These are phyloP conservation scores for Aspergillus sp. DNA, from an alignment of 2,329 filamentous ascomycete species.

Conservation along the genomic window DNA sequence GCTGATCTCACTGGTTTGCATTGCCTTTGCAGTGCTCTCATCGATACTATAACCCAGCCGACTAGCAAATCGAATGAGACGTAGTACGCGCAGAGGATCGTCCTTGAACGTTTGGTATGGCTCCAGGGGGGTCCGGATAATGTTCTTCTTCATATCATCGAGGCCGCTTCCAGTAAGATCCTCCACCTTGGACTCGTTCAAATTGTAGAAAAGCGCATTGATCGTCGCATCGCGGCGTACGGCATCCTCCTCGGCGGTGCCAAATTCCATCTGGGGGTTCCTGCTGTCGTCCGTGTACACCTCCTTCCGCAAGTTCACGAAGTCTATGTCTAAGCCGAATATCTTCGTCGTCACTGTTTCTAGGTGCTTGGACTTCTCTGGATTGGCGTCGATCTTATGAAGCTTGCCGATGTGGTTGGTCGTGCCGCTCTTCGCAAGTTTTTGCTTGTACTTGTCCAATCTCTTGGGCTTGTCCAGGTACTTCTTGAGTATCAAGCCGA, in stretches of 20 bases:
- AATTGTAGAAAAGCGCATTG: slow-evolving; percentile 94
- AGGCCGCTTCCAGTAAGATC: slow-evolving; percentile 78
- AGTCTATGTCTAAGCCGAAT: slow-evolving; percentile 83
- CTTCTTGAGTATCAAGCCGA: slow-evolving; percentile 44
- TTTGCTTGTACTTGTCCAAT: slow-evolving; percentile 45
- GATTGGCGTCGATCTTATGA: slow-evolving; percentile 87
- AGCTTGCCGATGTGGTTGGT: slow-evolving; percentile 69
- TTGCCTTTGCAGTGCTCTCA: slow-evolving; percentile 64
- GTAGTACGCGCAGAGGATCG: slow-evolving; percentile 82
- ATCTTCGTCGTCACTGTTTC: slow-evolving; percentile 87
- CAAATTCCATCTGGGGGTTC: slow-evolving; percentile 91
- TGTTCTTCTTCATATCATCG: slow-evolving; percentile 66
- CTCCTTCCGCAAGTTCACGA: slow-evolving; percentile 92
- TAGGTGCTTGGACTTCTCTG: slow-evolving; percentile 93
- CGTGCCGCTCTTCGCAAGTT: slow-evolving; percentile 49
- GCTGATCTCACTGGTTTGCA: slow-evolving; percentile 77
- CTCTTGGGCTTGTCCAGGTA: slow-evolving; percentile 42
- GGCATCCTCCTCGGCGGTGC: slow-evolving; percentile 87
- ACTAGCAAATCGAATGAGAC: slow-evolving; percentile 87
- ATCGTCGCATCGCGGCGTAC: slow-evolving; percentile 86
- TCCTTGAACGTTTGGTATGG: slow-evolving; percentile 92
- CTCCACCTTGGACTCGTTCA: slow-evolving; percentile 75
- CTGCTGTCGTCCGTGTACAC: slow-evolving; percentile 85
- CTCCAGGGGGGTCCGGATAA: slow-evolving; percentile 83
- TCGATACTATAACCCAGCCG: slow-evolving; percentile 79